These are phyloP conservation scores for Fraxinus greggii DNA, from an alignment of 305 asterid species.

Conservation along the genomic window DNA sequence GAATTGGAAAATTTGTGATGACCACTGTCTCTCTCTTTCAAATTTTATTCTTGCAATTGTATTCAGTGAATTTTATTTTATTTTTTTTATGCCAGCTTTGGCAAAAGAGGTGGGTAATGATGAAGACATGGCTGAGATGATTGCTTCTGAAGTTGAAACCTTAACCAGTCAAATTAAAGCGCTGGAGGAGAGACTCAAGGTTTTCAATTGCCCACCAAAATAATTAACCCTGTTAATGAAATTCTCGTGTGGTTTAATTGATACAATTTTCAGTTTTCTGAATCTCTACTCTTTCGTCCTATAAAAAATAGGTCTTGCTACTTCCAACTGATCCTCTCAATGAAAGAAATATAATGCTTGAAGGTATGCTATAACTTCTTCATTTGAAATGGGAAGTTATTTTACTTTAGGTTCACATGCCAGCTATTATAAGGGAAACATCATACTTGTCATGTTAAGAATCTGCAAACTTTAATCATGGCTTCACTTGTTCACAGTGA, in stretches of 20 bases:
- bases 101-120: slow-evolving; percentile 73
- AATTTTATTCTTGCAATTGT: neutral
- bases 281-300: slow-evolving; percentile 22
- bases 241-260: neutral
- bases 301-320: slow-evolving; percentile 57
- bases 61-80: slow-evolving; percentile 10
- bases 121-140: slow-evolving; percentile 90
- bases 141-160: slow-evolving; percentile 71
- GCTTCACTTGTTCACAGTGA: neutral
- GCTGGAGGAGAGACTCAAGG: slow-evolving; percentile 80
- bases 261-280: slow-evolving; percentile 2
- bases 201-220: slow-evolving; percentile 23
- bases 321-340: slow-evolving; percentile 92
- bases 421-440: slow-evolving; percentile 9
- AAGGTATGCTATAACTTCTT: slow-evolving; percentile 48
- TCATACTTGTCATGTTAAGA: slow-evolving; percentile 12
- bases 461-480: neutral
- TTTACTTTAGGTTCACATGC: slow-evolving; percentile 1
- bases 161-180: slow-evolving; percentile 56
- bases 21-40: neutral
- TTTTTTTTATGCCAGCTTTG: slow-evolving; percentile 48
- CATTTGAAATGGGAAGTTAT: slow-evolving; percentile 6
- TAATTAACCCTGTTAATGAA: slow-evolving; percentile 14
- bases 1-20: slow-evolving; percentile 7
- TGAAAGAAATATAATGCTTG: slow-evolving; percentile 92